Conservation (phyloP, 2,329 filamentous ascomycete genomes). For the Pseudogymnoascus sp. region DNA sequence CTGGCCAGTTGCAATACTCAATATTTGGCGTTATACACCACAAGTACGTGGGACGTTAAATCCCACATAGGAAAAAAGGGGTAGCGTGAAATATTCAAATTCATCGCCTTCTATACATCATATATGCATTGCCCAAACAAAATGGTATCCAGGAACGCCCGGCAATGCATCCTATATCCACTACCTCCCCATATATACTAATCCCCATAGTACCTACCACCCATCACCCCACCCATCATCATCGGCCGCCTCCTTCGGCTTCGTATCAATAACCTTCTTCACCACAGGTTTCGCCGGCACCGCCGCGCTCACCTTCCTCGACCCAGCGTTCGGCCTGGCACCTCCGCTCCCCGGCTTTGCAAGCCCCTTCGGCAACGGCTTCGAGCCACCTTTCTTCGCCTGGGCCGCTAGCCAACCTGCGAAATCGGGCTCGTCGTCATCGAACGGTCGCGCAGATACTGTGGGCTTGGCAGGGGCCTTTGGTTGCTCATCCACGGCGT, state of each 20-base stretch:
- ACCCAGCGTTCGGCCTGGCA: conserved; percentile 28
- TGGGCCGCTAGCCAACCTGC: conserved; percentile 91
- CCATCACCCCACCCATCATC: conserved; percentile 59
- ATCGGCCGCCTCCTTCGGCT: conserved; percentile 50
- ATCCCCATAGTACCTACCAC: conserved; percentile 38
- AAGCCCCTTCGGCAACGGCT: conserved; percentile 75
- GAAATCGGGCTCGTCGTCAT: conserved; percentile 90
- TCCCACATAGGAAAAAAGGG: background rate
- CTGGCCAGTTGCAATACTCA: background rate
- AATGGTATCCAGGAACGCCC: conserved; percentile 8
- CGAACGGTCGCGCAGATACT: conserved; percentile 47
- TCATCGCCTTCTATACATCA: background rate
- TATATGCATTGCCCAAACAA: background rate
- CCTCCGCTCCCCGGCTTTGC: conserved; percentile 44
- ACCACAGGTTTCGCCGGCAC: conserved; percentile 30
- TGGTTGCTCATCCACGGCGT: conserved; percentile 19
- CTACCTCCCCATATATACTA: conserved; percentile 2
- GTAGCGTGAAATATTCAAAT: background rate
- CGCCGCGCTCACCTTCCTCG: conserved; percentile 23
- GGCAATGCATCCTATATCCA: background rate
- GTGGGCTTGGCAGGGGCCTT: conserved; percentile 17
- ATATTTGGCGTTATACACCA: background rate
- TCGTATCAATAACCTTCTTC: conserved; percentile 62
- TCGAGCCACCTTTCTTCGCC: conserved; percentile 48
- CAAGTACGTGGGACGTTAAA: background rate